Percentiles rank a stretch among this genome's conserved stretches.
phyloP scores from a whole-genome alignment of 352 stramenopile species.

The Sclerospora graminicola region DNA sequence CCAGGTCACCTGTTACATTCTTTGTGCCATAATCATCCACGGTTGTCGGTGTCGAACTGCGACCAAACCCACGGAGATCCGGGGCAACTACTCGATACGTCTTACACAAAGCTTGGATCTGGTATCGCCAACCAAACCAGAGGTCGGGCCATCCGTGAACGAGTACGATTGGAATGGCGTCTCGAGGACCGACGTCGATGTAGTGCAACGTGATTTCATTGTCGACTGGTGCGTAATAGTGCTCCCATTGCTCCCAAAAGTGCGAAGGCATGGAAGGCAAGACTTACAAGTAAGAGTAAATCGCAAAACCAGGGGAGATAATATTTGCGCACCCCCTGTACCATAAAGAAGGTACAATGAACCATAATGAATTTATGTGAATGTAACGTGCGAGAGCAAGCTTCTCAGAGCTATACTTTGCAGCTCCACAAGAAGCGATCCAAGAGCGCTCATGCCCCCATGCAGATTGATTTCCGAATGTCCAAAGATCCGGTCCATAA shows the following conservation, averaged over 20 bases:
- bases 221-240: constrained; percentile 22
- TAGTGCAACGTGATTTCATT: constrained; percentile 39
- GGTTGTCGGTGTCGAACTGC: constrained; percentile 29
- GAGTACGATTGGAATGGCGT: constrained; percentile 44
- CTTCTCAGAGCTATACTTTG: too few relatives aligned
- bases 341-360: too few relatives aligned
- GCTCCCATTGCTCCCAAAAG: constrained; percentile 18
- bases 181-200: constrained; percentile 38
- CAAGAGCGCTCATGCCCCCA: too few relatives aligned
- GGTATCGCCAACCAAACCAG: constrained; percentile 62
- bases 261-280: not conserved
- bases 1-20: constrained; percentile 33
- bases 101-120: constrained; percentile 31
- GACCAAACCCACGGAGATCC: constrained; percentile 43
- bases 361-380: too few relatives aligned
- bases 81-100: constrained; percentile 23
- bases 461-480: too few relatives aligned
- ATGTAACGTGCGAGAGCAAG: too few relatives aligned
- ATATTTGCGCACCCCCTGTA: too few relatives aligned
- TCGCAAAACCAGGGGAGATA: too few relatives aligned
- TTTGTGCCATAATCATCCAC: constrained; percentile 34
- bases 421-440: too few relatives aligned
- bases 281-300: too few relatives aligned
- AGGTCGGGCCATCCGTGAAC: constrained; percentile 70
- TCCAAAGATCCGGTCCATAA: too few relatives aligned